A percentile compares a stretch with the other conserved stretches of the same genome.
These are phyloP conservation scores for Colletotrichum sp. DNA, from an alignment of 2,329 filamentous ascomycete genomes.

Conservation along the genomic window DNA sequence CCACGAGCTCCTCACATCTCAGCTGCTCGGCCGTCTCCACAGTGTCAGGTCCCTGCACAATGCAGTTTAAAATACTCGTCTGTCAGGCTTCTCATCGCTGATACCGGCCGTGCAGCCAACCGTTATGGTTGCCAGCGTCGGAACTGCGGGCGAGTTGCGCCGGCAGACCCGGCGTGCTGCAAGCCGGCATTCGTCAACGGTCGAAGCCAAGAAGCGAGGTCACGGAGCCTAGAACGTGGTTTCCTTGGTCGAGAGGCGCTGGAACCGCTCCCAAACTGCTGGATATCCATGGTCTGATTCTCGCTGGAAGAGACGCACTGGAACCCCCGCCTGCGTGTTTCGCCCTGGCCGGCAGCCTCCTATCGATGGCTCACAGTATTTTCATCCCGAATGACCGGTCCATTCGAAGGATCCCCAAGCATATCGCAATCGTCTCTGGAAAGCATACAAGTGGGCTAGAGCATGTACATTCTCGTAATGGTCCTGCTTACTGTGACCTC, in stretches of 20 bases:
- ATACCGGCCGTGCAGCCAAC: slow-evolving; percentile 5
- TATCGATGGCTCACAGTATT: neutral
- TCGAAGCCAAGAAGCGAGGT: slow-evolving; percentile 2
- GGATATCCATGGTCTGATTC: slow-evolving; percentile 3
- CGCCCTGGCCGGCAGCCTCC: neutral
- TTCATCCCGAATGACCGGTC: neutral
- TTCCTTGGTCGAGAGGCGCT: slow-evolving; percentile 2
- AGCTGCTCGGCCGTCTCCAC: slow-evolving; percentile 3
- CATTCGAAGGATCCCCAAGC: neutral
- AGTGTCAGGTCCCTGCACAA: slow-evolving; percentile 19
- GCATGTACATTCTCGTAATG: neutral
- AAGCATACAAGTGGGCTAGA: neutral
- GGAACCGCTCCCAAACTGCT: slow-evolving; percentile 8
- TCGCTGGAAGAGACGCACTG: neutral
- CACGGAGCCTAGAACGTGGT: slow-evolving; percentile 16
- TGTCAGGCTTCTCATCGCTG: slow-evolving; percentile 4
- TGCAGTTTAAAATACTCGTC: slow-evolving; percentile 12
- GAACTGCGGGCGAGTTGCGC: slow-evolving; percentile 21
- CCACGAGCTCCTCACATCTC: slow-evolving; percentile 15
- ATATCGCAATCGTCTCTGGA: neutral
- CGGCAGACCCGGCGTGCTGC: slow-evolving; percentile 17
- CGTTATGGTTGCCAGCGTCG: slow-evolving; percentile 12
- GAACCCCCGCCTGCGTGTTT: neutral
- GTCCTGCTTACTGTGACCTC: neutral
- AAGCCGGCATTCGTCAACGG: slow-evolving; percentile 18